A percentile compares a stretch with the other conserved stretches of the same genome.
These are phyloP conservation scores for Sicyos edulis DNA, from an alignment of 306 rosid genomes.

Conservation along the genomic window DNA sequence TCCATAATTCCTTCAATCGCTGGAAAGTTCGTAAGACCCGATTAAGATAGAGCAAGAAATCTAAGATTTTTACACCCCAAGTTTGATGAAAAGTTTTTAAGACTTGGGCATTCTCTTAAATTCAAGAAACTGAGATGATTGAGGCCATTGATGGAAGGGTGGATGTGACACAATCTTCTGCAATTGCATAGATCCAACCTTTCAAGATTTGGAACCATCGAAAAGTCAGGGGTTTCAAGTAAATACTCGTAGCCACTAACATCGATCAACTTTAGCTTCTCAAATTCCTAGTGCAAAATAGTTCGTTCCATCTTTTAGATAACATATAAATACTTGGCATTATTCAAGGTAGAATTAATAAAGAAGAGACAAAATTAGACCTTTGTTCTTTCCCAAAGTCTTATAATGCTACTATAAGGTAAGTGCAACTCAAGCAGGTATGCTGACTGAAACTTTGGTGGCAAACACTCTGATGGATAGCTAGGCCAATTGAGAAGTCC, in stretches of 20 bases:
- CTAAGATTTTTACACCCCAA: constrained; percentile 7
- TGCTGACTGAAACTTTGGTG: background rate
- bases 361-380: background rate
- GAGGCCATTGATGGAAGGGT: constrained; percentile 16
- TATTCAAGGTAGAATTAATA: background rate
- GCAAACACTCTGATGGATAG: background rate
- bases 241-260: constrained; percentile 14
- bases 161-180: constrained; percentile 10
- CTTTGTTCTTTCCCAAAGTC: constrained; percentile 9
- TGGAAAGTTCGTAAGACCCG: background rate
- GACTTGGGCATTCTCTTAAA: constrained; percentile 15
- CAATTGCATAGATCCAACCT: constrained; percentile 23
- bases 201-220: constrained; percentile 22
- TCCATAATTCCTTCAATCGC: background rate
- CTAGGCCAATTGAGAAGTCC: background rate
- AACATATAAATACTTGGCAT: no score
- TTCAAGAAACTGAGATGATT: constrained; percentile 3
- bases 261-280: constrained; percentile 8
- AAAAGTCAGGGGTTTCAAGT: constrained; percentile 17
- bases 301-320: background rate
- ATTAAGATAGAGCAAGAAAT: background rate
- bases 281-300: background rate
- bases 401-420: background rate
- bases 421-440: background rate
- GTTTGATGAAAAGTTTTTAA: background rate